Percentiles rank a stretch among this genome's conserved stretches.
phyloP scores from a whole-genome alignment of 306 rosid genomes.

The Castanospermum australe region DNA sequence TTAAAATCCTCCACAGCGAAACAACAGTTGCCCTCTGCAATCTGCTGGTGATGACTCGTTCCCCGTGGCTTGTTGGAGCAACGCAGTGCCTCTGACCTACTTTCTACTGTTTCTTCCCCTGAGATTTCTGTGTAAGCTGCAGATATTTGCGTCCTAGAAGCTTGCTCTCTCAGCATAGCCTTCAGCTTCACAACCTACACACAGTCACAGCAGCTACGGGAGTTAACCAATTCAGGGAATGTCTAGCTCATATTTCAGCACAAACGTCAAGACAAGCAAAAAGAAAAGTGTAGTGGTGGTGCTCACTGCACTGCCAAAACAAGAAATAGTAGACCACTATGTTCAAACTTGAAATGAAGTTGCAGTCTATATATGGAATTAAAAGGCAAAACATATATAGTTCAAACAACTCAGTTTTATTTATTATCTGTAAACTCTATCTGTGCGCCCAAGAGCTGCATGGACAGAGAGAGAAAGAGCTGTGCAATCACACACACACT shows the following conservation, averaged over 20 bases:
- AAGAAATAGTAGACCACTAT: not conserved
- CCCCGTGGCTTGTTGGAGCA: constrained; percentile 43
- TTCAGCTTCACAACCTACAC: constrained; percentile 68
- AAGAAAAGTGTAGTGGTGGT: not conserved
- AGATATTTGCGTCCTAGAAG: constrained; percentile 49
- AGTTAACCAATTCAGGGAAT: constrained; percentile 2
- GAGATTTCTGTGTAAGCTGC: constrained; percentile 63
- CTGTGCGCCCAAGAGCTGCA: not conserved
- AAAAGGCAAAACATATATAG: not conserved
- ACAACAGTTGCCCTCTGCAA: constrained; percentile 49
- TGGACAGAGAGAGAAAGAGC: not conserved
- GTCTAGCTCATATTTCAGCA: not conserved
- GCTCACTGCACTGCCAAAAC: not conserved
- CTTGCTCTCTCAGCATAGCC: constrained; percentile 66
- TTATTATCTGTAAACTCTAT: not conserved
- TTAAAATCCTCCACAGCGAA: constrained; percentile 59
- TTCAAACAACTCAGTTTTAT: not conserved
- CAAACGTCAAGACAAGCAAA: not conserved
- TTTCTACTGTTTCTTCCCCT: constrained; percentile 81
- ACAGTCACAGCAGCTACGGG: not conserved
- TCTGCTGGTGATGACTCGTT: constrained; percentile 35
- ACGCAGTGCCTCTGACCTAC: constrained; percentile 58
- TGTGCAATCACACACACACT: not conserved
- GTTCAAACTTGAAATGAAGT: not conserved
- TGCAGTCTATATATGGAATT: not conserved